Evolutionary conservation across 2,329 filamentous ascomycete species (phyloP).

Genomic region (Hypoxylon sp.): DNA sequence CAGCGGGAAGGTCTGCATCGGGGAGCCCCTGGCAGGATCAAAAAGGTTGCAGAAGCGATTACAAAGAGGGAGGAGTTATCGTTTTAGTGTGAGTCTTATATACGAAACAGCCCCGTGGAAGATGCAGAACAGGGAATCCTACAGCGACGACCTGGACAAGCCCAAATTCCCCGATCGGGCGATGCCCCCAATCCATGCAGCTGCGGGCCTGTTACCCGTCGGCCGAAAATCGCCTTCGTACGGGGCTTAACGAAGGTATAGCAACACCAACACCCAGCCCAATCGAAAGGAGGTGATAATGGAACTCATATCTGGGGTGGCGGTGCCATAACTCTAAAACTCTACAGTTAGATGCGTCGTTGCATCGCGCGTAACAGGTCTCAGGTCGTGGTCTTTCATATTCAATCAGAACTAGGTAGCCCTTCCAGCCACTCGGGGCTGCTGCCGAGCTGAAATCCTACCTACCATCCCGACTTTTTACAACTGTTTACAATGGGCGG

Average conservation of each 20-base stretch:
- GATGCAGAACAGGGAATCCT: slow-evolving; percentile 25
- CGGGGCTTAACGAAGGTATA: neutral
- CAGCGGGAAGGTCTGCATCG: slow-evolving; percentile 9
- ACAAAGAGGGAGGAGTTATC: slow-evolving; percentile 8
- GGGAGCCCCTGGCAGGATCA: slow-evolving; percentile 13
- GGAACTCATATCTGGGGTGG: slow-evolving; percentile 23
- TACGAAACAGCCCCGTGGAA: slow-evolving; percentile 31
- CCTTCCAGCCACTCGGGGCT: slow-evolving; percentile 26
- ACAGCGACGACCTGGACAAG: slow-evolving; percentile 22
- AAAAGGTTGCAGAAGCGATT: slow-evolving; percentile 16
- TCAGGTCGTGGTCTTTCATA: neutral
- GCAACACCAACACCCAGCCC: no score
- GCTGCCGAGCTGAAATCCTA: slow-evolving; percentile 23
- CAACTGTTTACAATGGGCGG: slow-evolving; percentile 1
- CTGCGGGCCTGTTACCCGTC: slow-evolving; percentile 10
- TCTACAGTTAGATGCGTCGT: slow-evolving; percentile 29
- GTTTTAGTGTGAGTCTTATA: slow-evolving; percentile 23
- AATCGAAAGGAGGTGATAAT: neutral
- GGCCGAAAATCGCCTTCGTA: slow-evolving; percentile 24
- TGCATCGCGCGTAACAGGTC: slow-evolving; percentile 19
- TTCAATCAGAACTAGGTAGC: neutral
- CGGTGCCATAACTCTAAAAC: slow-evolving; percentile 17
- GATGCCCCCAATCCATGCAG: slow-evolving; percentile 5
- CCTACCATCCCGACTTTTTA: slow-evolving; percentile 10
- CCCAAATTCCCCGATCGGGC: slow-evolving; percentile 6